Evolutionary conservation across 2,329 filamentous ascomycete genomes (phyloP), one percentile per base, ranked within the genome.

Genomic region (Cercospora sojina): DNA sequence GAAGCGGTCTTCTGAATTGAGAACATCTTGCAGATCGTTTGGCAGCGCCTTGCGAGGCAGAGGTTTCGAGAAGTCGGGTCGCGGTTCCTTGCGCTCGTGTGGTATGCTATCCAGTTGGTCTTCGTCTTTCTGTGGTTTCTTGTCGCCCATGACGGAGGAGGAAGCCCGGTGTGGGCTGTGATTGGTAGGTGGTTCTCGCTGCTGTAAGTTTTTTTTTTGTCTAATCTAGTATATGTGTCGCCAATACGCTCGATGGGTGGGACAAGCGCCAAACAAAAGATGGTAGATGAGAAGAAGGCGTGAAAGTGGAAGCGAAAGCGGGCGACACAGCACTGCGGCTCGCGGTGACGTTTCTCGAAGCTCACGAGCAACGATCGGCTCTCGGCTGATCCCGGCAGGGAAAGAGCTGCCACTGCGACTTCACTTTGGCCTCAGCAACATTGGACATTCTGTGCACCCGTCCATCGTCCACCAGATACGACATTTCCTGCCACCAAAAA

Each of bases 1-100:
- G 74, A 92, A 88, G 73, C 87, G 88, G 32, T 92, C 90, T 9
- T 96, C 84, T 63, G 80, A 80, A 70, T 88, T 84, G 7, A 88
- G 79, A 2, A 84, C 82, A 38, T 83, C 80, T 76, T 88, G 86
- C 2, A 88, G 77, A 32, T 83, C 80, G 58, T 80, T 79, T n/a
- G 85, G 83, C 13, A 88, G 82, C 67, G 80, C 81, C 73, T 82
- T 81, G 64, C 82, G 79, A 55, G 83, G 78, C n/a, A 83, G 77
- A 18, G 80, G 82, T 69, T 80, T 73, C 12, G 78, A 79, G 76
- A 82, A 83, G 72, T 84, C 82, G 3, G 83, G 83, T 53, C 80
- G 77, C 9, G 79, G 72, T 69, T 82, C 81, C 55, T 73, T 69
- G 62, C 82, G 79, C 64, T 79, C 76, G 70, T 76, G 80, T 13